phyloP scores from a whole-genome alignment of 495 filamentous ascomycete genomes.

The Trichocladium antarcticum region DNA sequence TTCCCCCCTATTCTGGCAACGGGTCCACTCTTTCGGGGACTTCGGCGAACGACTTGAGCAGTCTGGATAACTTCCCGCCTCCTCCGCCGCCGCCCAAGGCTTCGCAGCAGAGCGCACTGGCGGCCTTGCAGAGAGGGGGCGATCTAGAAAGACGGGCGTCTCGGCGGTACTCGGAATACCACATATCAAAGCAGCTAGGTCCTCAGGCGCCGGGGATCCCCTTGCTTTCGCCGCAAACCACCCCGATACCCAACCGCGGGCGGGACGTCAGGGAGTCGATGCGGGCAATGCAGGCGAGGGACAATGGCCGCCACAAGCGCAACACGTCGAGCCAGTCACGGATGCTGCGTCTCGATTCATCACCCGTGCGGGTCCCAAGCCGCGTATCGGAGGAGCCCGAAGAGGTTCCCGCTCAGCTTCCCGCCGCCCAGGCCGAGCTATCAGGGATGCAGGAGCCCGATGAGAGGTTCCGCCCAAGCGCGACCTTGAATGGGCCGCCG shows the following conservation, averaged over 20 bases:
- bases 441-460: slow-evolving; percentile 47
- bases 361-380: slow-evolving; percentile 49
- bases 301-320: slow-evolving; percentile 54
- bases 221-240: slow-evolving; percentile 74
- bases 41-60: slow-evolving; percentile 27
- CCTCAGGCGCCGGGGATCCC: slow-evolving; percentile 69
- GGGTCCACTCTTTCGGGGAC: slow-evolving; percentile 39
- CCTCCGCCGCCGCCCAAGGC: slow-evolving; percentile 66
- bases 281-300: slow-evolving; percentile 77
- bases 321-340: slow-evolving; percentile 35
- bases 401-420: slow-evolving; percentile 30
- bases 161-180: slow-evolving; percentile 85
- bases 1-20: slow-evolving; percentile 51
- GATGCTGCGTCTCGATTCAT: slow-evolving; percentile 39
- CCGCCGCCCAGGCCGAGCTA: slow-evolving; percentile 32
- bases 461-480: slow-evolving; percentile 45
- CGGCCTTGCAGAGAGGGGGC: slow-evolving; percentile 78
- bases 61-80: slow-evolving; percentile 49
- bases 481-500: slow-evolving; percentile 42
- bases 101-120: slow-evolving; percentile 80
- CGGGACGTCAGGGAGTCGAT: slow-evolving; percentile 75
- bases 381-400: slow-evolving; percentile 56
- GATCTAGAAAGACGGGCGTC: slow-evolving; percentile 91
- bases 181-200: slow-evolving; percentile 87
- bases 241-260: slow-evolving; percentile 78